Base-by-base conservation (phyloP, 2,329 filamentous ascomycete genomes). In the Fusarium sp. region DNA sequence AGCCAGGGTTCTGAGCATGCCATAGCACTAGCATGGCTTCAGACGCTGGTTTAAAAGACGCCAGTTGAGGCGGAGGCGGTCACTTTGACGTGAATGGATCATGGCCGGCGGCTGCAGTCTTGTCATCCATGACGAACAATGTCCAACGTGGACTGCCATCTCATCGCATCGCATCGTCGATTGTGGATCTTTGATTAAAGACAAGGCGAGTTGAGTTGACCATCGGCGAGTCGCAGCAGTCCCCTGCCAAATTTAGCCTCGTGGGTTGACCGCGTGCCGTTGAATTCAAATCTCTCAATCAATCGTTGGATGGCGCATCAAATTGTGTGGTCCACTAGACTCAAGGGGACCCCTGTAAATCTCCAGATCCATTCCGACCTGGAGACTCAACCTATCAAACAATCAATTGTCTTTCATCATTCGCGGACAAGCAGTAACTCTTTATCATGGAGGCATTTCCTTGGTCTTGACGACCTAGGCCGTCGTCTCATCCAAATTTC, bases 261-360 rank as follows among this genome's bases (percentile, higher is more conserved):
- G 71, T 76, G 72, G 73, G 54, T 55, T 75, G 74, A 62, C 74
- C 74, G 69, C 74, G 74, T 76, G 74, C 74, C 69, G 61, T 72
- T 70, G 43, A 57, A 66, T 63, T 66, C 59, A 64, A 70, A 54
- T 69, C 57, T 59, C 54, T 59, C 54, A 58, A 63, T 54, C 61
- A 74, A 66, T 74, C 61, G 73, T 71, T 75, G 71, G 72, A 67
- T 57, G 49, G 67, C 67, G 70, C 66, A 70, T 64, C 63, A 65
- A 63, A 58, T 50, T 56, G 67, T 60, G 71, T 74, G 71, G 67
- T 57, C 59, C 66, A 59, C 66, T 73, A 59, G 66, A 59, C 66
- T 50, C 34, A 38, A 38, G 34, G 45, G 64, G 62, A 57, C 70
- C 71, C 73, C 61, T 59, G 73, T 57, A 70, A 74, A 73, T 74